Base-by-base conservation (phyloP, 2,329 filamentous ascomycete genomes). In the Lasiodiplodia sp. region DNA sequence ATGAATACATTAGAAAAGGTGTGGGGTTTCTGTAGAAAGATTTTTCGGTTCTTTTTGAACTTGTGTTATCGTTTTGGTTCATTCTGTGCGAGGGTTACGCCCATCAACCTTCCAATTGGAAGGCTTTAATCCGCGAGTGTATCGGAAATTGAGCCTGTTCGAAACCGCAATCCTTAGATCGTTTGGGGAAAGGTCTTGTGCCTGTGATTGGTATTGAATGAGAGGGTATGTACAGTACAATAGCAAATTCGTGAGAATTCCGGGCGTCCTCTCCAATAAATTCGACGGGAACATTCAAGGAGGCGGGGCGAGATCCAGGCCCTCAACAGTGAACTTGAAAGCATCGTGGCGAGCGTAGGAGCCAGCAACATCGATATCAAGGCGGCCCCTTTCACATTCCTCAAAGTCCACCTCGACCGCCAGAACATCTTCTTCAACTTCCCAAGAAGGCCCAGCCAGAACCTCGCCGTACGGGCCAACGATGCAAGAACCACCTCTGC, bases 311-410 rank as follows among this genome's bases (percentile, higher is more conserved):
- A 90, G 73, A 75, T 89, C 87, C 72, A 90, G 72, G 0, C 88
- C 88, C 64, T 88, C 84, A 3, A 90, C 88, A 0, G 80, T 86
- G 67, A 90, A 75, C 71, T 84, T 84, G 75, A 90, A 90, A 18
- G 86, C 83, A 76, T 90, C 90, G 71, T 86, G 91, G 77, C 93
- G 86, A 2, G 93, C 94, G 79, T 97, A 97, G 76, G 91, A 94
- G 0, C 94, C 94, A 2, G 89, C 93, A 47, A 92, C 89, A 82
- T 97, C 94, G 47, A 92, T 89, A 82, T 97, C 94, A 57, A 97
- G 78, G 65, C 93, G 84, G 0, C 94, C 94, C 11, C 92, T 85
- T 72, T 94, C 87, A 73, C 94, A 97, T 72, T 97, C 93, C 58
- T 96, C 92, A 74, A 97, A 91, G 75, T 97, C 93, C 3, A 94